These are phyloP conservation scores for Aureobasidium leucospermi DNA, from an alignment of 2,329 filamentous ascomycete genomes.

Conservation along the genomic window DNA sequence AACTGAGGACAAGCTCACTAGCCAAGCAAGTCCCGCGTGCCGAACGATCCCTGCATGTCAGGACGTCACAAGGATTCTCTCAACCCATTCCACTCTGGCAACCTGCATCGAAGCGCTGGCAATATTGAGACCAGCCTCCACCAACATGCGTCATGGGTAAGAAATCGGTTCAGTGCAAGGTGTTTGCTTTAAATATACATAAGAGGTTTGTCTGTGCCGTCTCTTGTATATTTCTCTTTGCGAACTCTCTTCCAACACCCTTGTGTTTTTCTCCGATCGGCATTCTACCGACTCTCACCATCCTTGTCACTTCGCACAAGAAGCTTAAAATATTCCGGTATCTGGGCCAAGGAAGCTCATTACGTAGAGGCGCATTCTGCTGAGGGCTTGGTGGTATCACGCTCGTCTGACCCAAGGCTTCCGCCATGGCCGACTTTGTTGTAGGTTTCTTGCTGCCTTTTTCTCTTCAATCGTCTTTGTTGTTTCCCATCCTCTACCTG, in stretches of 20 bases:
- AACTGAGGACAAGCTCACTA: not conserved
- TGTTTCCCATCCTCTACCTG: not conserved
- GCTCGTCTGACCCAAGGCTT: not conserved
- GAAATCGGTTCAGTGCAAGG: not conserved
- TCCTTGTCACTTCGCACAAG: conserved; percentile 3
- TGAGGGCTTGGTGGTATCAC: not conserved
- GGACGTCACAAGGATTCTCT: conserved; percentile 1
- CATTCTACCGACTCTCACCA: not conserved
- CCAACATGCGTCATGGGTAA: not conserved
- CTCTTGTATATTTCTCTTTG: not conserved
- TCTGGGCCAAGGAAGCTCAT: not conserved
- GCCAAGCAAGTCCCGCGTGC: not conserved
- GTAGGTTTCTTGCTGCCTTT: not conserved
- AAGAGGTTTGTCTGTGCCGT: not conserved
- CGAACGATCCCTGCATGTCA: not conserved
- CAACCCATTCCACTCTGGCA: not conserved
- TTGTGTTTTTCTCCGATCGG: not conserved
- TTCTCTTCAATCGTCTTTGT: not conserved
- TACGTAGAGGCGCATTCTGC: conserved; percentile 9
- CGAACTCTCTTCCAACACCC: not conserved
- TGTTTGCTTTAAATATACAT: not conserved
- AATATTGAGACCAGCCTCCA: not conserved
- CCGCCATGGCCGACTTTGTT: conserved; percentile 5
- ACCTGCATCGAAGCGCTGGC: not conserved
- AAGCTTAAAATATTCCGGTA: conserved; percentile 3